Evolutionary conservation across 2,329 filamentous ascomycete genomes (phyloP).

Genomic region (Hypomyces perniciosus): DNA sequence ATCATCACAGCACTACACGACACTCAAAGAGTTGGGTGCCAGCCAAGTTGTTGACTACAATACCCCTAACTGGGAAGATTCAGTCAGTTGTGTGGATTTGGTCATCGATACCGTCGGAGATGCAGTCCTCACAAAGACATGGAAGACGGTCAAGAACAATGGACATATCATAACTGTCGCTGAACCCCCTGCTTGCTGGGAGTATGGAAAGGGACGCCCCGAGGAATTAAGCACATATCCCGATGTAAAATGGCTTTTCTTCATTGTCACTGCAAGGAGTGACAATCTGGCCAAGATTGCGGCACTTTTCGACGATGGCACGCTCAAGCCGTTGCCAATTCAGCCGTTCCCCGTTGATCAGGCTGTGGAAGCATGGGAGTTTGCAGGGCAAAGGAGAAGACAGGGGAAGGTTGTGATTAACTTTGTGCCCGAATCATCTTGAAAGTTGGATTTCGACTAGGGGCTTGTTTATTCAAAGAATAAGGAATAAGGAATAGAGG

Average conservation of each 20-base stretch:
- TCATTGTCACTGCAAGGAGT: conserved; percentile 22
- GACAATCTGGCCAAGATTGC: conserved; percentile 17
- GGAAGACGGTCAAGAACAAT: conserved; percentile 23
- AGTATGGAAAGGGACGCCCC: conserved; percentile 18
- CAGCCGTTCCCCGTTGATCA: conserved; percentile 18
- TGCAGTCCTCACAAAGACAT: conserved; percentile 22
- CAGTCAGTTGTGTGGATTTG: conserved; percentile 20
- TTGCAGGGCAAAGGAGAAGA: conserved; percentile 17
- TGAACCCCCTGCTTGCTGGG: conserved; percentile 29
- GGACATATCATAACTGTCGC: conserved; percentile 30
- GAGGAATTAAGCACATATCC: conserved; percentile 16
- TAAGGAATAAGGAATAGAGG: no score
- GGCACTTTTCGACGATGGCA: conserved; percentile 18
- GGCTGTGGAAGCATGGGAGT: conserved; percentile 23
- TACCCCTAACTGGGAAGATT: conserved; percentile 17
- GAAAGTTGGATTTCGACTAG: not conserved
- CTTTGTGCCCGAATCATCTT: not conserved
- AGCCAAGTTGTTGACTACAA: conserved; percentile 24
- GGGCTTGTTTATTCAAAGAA: no score
- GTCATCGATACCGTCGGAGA: conserved; percentile 29
- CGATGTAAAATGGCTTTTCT: conserved; percentile 22
- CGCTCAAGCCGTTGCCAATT: conserved; percentile 17
- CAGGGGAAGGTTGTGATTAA: not conserved
- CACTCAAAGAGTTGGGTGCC: conserved; percentile 18
- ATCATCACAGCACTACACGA: conserved; percentile 15